Evolutionary conservation across 371 early-diverging fungal species (phyloP).

Genomic region (Chytridiales sp.): DNA sequence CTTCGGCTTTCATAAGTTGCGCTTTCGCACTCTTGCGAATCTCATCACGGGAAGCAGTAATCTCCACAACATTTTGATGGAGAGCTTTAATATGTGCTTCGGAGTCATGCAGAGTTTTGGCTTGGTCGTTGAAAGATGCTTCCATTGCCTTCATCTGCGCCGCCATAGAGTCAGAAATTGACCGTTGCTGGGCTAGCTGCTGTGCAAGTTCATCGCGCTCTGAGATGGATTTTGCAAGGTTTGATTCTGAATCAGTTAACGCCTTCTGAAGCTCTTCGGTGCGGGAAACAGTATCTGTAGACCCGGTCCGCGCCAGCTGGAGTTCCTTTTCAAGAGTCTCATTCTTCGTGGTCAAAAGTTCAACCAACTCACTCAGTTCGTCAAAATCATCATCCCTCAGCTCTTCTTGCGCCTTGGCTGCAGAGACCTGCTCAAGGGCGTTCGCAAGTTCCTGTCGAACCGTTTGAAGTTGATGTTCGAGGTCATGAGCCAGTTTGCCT

Average conservation of each 20-base stretch:
- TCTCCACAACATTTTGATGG: no score
- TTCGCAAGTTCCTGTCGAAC: background rate
- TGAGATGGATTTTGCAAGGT: background rate
- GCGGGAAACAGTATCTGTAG: no score
- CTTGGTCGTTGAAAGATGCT: background rate
- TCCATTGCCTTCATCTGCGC: background rate
- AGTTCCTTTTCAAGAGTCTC: constrained; percentile 4
- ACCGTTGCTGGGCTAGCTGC: background rate
- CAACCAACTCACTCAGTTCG: background rate
- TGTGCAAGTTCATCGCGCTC: background rate
- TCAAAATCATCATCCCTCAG: constrained; percentile 10
- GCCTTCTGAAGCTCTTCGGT: no score
- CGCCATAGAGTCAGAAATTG: background rate
- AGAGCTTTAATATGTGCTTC: background rate
- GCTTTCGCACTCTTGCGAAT: constrained; percentile 7
- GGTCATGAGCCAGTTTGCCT: no score
- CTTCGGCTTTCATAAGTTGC: constrained; percentile 14
- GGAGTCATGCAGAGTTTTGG: background rate
- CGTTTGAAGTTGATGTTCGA: no score
- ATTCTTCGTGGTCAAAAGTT: background rate
- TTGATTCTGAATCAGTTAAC: no score
- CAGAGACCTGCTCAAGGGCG: background rate
- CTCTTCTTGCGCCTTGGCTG: background rate
- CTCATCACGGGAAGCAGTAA: no score
- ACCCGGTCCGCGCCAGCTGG: no score